Evolutionary conservation across 768 basidiomycete species (phyloP), one percentile per base, ranked within the genome.

Genomic region (Tephrocybe sp.): DNA sequence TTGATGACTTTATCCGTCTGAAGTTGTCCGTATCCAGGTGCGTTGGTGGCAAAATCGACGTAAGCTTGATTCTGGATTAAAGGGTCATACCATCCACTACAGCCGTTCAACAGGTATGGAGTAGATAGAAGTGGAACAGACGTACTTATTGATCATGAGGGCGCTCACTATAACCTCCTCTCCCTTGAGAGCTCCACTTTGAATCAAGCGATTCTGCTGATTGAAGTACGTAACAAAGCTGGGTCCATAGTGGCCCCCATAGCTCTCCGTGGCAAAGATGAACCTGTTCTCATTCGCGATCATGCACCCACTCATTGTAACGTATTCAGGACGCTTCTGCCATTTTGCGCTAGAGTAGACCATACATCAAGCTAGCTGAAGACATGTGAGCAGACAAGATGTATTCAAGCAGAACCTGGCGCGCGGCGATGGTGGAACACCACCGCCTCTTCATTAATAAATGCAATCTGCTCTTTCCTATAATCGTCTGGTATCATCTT

Each of bases 221-320:
- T 83, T 71, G 57, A 87, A 85, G 57, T 75, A 84, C 4, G 78
- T 78, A 24, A 82, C 81, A 52, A 85, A 84, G 42, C 70, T 71
- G 3, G 84, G 82, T 0, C 79, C 83, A 58, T 83, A 86, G 57
- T 86, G 83, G 0, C 83, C 83, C 5, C 84, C 84, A 47, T 83
- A 86, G 43, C 80, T 82, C 59, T 86, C 83, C 4, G 83, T 83
- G 1, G 80, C 74, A 39, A 85, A 73, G 30, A 83, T 76, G 55
- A 85, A 83, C 56, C 83, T 83, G n/a, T n/a, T n/a, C n/a, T n/a
- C n/a, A n/a, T n/a, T n/a, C n/a, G n/a, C n/a, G n/a, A n/a, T n/a
- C n/a, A n/a, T n/a, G n/a, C n/a, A n/a, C n/a, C n/a, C n/a, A n/a
- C n/a, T n/a, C n/a, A n/a, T n/a, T n/a, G n/a, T n/a, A n/a, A n/a